Evolutionary conservation across 768 basidiomycete species (phyloP).

Genomic region (Hemileccinum impolitum): DNA sequence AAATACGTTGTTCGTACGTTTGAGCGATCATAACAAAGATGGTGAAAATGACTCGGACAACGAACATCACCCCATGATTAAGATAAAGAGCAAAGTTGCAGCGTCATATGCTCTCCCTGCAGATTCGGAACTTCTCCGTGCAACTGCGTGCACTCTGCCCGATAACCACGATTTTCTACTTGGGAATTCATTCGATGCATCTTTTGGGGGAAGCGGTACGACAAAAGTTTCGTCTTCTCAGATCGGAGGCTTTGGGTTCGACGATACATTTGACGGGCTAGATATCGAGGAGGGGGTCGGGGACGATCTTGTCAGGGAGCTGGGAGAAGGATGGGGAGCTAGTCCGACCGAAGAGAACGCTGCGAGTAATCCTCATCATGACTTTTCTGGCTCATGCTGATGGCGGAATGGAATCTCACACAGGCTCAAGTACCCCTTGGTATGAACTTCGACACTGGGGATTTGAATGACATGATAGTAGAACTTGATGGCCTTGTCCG

Average conservation of each 20-base stretch:
- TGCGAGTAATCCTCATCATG: constrained; percentile 11
- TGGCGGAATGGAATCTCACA: constrained; percentile 7
- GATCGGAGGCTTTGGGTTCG: constrained; percentile 44
- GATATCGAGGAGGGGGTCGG: constrained; percentile 61
- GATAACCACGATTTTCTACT: constrained; percentile 70
- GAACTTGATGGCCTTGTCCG: constrained; percentile 1
- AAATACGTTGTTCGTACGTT: neutral
- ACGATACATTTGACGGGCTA: constrained; percentile 55
- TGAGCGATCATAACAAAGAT: neutral
- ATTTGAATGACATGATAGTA: constrained; percentile 26
- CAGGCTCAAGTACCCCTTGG: constrained; percentile 19
- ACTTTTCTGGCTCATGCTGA: constrained; percentile 10
- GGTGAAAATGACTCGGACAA: constrained; percentile 40
- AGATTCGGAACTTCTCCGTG: constrained; percentile 44
- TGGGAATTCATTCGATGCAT: constrained; percentile 61
- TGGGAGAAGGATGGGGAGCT: constrained; percentile 68
- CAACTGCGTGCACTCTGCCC: constrained; percentile 59
- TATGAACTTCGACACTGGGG: constrained; percentile 14
- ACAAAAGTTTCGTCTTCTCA: constrained; percentile 55
- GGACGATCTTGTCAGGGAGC: constrained; percentile 71
- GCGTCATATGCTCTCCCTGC: constrained; percentile 21
- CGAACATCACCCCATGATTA: constrained; percentile 47
- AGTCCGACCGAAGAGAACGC: constrained; percentile 5
- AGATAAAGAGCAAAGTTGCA: constrained; percentile 26
- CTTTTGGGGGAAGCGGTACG: constrained; percentile 42